Conservation (phyloP, 2,329 filamentous ascomycete genomes). For the Lasiodiplodia sp. region DNA sequence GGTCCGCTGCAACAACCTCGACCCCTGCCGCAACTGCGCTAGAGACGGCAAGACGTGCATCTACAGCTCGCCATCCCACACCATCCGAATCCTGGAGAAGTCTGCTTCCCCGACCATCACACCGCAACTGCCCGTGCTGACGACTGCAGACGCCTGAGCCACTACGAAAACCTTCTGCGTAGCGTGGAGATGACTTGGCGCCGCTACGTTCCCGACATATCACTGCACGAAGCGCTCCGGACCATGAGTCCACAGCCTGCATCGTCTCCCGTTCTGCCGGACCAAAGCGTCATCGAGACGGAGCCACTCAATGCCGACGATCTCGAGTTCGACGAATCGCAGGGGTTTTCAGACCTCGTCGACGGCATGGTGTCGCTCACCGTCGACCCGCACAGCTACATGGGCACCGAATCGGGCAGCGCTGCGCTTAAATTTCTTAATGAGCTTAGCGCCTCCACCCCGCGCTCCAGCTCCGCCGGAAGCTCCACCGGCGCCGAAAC, state of each 20-base stretch:
- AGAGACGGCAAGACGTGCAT: not conserved
- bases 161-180: not conserved
- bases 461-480: not conserved
- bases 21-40: conserved; percentile 8
- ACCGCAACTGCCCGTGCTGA: not conserved
- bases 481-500: not conserved
- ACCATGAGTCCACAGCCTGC: not conserved
- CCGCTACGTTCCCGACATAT: conserved; percentile 1
- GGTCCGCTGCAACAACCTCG: conserved; percentile 10
- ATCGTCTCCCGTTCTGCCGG: not conserved
- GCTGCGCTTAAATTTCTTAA: conserved; percentile 48
- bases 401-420: conserved; percentile 56
- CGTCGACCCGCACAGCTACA: conserved; percentile 45
- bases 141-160: not conserved
- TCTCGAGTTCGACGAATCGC: conserved; percentile 29
- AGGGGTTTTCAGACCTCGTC: conserved; percentile 27
- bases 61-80: conserved; percentile 12
- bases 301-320: conserved; percentile 28
- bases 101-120: not conserved
- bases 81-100: not conserved
- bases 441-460: not conserved
- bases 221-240: conserved; percentile 3
- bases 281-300: not conserved
- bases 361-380: conserved; percentile 31
- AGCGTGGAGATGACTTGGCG: not conserved